These are phyloP conservation scores for Sporisorium iseilematis-ciliati DNA, from an alignment of 1,284 basidiomycete species.

Conservation along the genomic window DNA sequence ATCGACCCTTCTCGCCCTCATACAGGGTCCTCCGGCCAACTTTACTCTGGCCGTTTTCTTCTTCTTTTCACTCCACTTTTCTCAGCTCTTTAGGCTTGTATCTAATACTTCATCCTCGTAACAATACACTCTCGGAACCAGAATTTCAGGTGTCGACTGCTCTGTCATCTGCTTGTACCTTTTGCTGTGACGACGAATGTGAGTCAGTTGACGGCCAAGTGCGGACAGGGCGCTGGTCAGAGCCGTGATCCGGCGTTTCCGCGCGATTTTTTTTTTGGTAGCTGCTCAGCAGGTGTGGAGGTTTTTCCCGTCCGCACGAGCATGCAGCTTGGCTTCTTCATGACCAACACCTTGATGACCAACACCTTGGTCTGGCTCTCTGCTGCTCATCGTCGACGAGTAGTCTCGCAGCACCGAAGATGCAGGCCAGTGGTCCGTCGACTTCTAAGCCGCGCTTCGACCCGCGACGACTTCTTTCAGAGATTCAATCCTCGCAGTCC, in stretches of 20 bases:
- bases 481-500: slow-evolving; percentile 21
- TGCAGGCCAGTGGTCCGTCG: neutral
- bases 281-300: slow-evolving; percentile 2
- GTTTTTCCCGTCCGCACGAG: neutral
- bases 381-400: neutral
- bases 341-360: neutral
- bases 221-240: neutral
- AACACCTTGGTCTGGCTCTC: neutral
- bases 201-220: too few relatives aligned
- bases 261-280: neutral
- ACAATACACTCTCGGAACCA: slow-evolving; percentile 7
- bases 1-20: neutral
- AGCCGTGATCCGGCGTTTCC: slow-evolving; percentile 3
- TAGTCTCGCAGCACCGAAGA: neutral
- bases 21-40: neutral
- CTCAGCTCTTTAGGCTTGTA: slow-evolving; percentile 18
- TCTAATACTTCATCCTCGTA: slow-evolving; percentile 8
- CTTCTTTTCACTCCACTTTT: slow-evolving; percentile 3
- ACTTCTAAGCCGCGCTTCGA: slow-evolving; percentile 14
- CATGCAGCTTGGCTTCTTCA: neutral
- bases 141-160: neutral
- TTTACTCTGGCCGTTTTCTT: slow-evolving; percentile 10
- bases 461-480: slow-evolving; percentile 20
- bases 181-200: neutral
- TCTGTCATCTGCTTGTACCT: neutral